Evolutionary conservation across 345 rosid species (phyloP).

Genomic region (Carallia pectinifolia): DNA sequence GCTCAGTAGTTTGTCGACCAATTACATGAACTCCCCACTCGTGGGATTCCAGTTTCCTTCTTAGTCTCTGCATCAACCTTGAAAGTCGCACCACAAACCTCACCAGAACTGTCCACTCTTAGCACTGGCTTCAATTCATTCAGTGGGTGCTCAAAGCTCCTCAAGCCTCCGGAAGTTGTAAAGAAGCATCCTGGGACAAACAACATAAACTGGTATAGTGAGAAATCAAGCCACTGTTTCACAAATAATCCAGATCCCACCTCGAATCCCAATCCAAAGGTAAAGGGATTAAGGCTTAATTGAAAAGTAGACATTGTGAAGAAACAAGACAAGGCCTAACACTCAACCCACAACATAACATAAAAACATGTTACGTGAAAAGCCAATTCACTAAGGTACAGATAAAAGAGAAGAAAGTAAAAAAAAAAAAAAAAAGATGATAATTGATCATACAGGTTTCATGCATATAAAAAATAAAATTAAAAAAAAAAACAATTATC

Average conservation of each 20-base stretch:
- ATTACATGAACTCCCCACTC: constrained; percentile 87
- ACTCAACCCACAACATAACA: not conserved
- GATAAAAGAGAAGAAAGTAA: too few relatives aligned
- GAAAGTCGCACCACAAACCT: constrained; percentile 75
- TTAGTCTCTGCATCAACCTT: constrained; percentile 71
- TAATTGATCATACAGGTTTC: too few relatives aligned
- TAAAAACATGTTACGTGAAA: not conserved
- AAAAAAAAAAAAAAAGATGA: too few relatives aligned
- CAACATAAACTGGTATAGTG: constrained; percentile 11
- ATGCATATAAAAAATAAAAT: too few relatives aligned
- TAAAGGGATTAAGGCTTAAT: too few relatives aligned
- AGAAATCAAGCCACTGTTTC: not conserved
- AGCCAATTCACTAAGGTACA: too few relatives aligned
- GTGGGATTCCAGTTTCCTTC: constrained; percentile 79
- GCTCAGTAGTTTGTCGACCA: constrained; percentile 69
- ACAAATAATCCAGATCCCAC: not conserved
- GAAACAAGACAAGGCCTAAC: not conserved
- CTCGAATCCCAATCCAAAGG: not conserved
- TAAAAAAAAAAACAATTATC: too few relatives aligned
- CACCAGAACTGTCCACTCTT: constrained; percentile 87
- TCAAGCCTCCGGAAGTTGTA: constrained; percentile 85
- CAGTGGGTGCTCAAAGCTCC: constrained; percentile 84
- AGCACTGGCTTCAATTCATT: constrained; percentile 90
- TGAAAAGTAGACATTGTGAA: too few relatives aligned
- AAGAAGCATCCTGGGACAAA: constrained; percentile 78